Evolutionary conservation across 1,139 yeast species (phyloP).

Genomic region (Chernovozyma sophiae-reginae): DNA sequence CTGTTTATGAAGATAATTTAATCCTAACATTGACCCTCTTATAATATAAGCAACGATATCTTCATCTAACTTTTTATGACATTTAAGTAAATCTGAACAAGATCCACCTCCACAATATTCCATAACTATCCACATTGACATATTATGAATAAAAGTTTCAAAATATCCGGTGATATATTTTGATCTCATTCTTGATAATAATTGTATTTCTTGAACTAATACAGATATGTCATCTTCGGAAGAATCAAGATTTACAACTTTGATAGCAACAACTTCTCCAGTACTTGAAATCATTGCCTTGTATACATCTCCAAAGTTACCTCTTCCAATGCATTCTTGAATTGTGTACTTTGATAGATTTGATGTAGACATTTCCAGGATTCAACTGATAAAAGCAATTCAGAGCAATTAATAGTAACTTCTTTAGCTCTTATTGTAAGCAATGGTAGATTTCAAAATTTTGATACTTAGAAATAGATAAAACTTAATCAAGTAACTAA

Average conservation of each 20-base stretch:
- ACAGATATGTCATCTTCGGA: slow-evolving; percentile 68
- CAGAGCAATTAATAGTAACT: background rate
- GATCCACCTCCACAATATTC: slow-evolving; percentile 94
- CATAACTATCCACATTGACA: slow-evolving; percentile 83
- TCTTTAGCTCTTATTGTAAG: background rate
- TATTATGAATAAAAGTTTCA: slow-evolving; percentile 59
- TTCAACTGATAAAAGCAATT: too few species aligned
- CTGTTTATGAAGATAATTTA: slow-evolving; percentile 68
- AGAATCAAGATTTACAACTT: slow-evolving; percentile 72
- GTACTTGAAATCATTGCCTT: slow-evolving; percentile 43
- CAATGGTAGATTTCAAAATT: background rate
- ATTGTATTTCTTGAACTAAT: slow-evolving; percentile 69
- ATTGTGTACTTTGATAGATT: slow-evolving; percentile 27
- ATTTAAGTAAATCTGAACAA: slow-evolving; percentile 66
- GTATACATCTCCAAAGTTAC: slow-evolving; percentile 86
- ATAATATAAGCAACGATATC: slow-evolving; percentile 55
- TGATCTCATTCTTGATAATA: slow-evolving; percentile 62
- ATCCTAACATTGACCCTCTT: slow-evolving; percentile 57
- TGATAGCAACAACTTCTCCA: slow-evolving; percentile 62
- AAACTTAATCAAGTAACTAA: too few species aligned
- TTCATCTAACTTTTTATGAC: slow-evolving; percentile 52
- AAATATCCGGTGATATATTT: slow-evolving; percentile 61
- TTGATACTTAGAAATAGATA: too few species aligned
- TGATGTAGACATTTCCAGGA: too few species aligned
- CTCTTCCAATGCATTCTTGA: slow-evolving; percentile 67